A percentile compares a stretch with the other conserved stretches of the same genome.
Evolutionary conservation across 768 basidiomycete genomes (phyloP).

Genomic region (Russula earlei): DNA sequence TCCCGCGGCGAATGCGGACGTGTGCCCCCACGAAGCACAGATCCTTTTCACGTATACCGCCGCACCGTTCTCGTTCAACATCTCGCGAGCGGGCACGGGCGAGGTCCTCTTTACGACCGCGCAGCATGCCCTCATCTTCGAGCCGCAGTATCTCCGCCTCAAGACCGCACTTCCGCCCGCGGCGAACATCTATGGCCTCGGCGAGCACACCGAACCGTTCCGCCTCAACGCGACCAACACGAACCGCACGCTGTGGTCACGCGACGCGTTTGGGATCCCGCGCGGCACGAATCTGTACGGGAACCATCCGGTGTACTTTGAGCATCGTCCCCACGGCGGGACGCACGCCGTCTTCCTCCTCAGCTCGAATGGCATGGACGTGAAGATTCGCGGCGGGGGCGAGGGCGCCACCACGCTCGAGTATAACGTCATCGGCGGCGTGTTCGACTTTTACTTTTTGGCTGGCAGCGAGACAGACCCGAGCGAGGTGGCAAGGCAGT

Average conservation of each 20-base stretch:
- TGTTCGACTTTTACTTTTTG: constrained; percentile 72
- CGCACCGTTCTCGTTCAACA: constrained; percentile 53
- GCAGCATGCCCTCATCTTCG: constrained; percentile 57
- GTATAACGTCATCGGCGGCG: constrained; percentile 71
- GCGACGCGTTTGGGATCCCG: constrained; percentile 54
- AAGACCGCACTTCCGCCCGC: constrained; percentile 49
- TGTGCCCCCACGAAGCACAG: constrained; percentile 28
- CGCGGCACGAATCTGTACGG: constrained; percentile 58
- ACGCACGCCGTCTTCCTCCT: constrained; percentile 65
- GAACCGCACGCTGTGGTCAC: constrained; percentile 50
- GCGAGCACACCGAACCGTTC: constrained; percentile 64
- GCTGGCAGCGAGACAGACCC: constrained; percentile 55
- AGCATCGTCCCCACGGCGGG: constrained; percentile 47
- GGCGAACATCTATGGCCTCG: constrained; percentile 70
- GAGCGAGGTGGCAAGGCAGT: constrained; percentile 52
- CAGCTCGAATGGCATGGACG: constrained; percentile 69
- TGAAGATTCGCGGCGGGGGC: constrained; percentile 39
- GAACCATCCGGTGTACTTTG: constrained; percentile 64
- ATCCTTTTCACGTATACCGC: constrained; percentile 54
- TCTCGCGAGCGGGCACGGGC: constrained; percentile 37
- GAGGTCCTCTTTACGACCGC: constrained; percentile 57
- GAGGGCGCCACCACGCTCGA: constrained; percentile 39
- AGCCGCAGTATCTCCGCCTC: constrained; percentile 67
- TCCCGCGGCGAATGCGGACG: constrained; percentile 29
- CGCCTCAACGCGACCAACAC: constrained; percentile 37